Conservation (phyloP, 768 basidiomycete genomes). For the Suillus discolor region DNA sequence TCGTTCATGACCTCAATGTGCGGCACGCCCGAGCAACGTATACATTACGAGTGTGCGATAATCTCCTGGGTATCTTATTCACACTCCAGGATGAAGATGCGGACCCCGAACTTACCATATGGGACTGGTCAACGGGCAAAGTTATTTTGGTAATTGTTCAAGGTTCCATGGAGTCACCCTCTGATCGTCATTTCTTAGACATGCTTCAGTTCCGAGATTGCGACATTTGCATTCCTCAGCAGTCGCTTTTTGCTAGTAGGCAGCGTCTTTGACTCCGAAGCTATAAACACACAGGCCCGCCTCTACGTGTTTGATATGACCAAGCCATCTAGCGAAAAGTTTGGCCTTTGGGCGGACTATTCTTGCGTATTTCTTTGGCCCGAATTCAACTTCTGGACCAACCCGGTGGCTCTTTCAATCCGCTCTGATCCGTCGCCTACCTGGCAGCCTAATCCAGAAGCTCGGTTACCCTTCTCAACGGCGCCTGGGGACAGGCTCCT, state of each 20-base stretch:
- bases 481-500: constrained; percentile 46
- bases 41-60: constrained; percentile 57
- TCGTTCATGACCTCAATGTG: constrained; percentile 28
- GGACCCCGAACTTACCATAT: constrained; percentile 54
- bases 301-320: constrained; percentile 46
- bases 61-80: constrained; percentile 54
- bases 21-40: constrained; percentile 35
- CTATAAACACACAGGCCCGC: constrained; percentile 22
- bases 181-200: constrained; percentile 14
- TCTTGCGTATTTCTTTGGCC: constrained; percentile 47
- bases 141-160: constrained; percentile 43
- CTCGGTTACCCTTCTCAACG: constrained; percentile 48
- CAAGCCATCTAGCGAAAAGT: constrained; percentile 30
- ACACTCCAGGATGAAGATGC: constrained; percentile 28
- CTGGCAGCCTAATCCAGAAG: constrained; percentile 40
- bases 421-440: constrained; percentile 57
- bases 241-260: constrained; percentile 42
- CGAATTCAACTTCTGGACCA: constrained; percentile 27
- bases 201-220: constrained; percentile 35
- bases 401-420: constrained; percentile 40
- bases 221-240: constrained; percentile 46
- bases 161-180: constrained; percentile 6
- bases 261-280: constrained; percentile 27
- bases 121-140: constrained; percentile 68
- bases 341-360: constrained; percentile 33